Percentiles rank a stretch among this genome's conserved stretches.
These are phyloP conservation scores for Cronartium ribicola DNA, from an alignment of 1,284 basidiomycete genomes.

Conservation along the genomic window DNA sequence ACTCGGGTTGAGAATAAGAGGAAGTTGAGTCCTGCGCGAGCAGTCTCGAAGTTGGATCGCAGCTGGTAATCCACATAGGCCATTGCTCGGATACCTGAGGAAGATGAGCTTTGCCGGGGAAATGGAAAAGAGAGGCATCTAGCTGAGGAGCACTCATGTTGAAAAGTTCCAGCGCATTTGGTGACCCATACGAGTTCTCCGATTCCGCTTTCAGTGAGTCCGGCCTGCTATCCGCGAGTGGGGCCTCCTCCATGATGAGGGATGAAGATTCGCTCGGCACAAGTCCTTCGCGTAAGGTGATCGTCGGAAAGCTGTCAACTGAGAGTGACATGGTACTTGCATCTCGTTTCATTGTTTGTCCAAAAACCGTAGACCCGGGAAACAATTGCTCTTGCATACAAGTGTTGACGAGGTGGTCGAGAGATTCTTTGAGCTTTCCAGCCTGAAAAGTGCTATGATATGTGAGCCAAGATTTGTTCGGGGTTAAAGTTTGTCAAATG, in stretches of 20 bases:
- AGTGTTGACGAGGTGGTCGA: slow-evolving; percentile 17
- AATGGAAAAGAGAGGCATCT: neutral
- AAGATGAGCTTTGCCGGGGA: neutral
- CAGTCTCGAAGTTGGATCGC: no score
- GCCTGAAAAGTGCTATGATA: slow-evolving; percentile 11
- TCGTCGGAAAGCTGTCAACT: no score
- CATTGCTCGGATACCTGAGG: no score
- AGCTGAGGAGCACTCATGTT: neutral
- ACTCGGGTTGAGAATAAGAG: no score
- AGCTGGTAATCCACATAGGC: no score
- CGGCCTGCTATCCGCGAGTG: neutral
- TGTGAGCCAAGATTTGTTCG: neutral
- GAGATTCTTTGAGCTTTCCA: neutral
- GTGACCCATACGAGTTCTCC: neutral
- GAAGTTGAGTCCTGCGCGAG: no score
- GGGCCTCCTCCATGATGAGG: neutral
- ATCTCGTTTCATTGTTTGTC: neutral
- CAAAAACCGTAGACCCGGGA: neutral
- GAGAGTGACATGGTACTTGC: neutral
- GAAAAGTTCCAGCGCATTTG: neutral
- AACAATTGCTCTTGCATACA: slow-evolving; percentile 22
- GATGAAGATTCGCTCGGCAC: neutral
- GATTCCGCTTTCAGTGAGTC: neutral
- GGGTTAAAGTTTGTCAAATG: neutral
- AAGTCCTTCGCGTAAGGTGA: neutral